Percentiles rank a stretch among this genome's conserved stretches.
Conservation (phyloP, 1,284 basidiomycete species). For the Lignosus rhinocerotis region DNA sequence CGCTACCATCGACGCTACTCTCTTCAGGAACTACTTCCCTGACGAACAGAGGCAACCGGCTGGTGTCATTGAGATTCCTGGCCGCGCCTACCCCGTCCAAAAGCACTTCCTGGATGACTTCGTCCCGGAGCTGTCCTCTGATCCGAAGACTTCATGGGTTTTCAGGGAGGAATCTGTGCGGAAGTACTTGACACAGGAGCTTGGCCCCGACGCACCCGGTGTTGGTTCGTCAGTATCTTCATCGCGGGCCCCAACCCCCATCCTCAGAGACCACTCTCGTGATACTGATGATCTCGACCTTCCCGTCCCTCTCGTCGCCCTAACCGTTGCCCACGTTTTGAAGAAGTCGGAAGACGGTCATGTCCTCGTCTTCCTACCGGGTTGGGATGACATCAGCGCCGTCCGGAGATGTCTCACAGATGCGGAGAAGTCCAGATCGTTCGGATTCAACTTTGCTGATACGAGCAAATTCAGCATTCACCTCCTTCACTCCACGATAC, state of each 20-base stretch:
- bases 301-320: slow-evolving; percentile 81
- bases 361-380: slow-evolving; percentile 89
- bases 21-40: slow-evolving; percentile 89
- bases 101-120: slow-evolving; percentile 86
- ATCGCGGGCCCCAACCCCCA: slow-evolving; percentile 18
- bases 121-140: slow-evolving; percentile 50
- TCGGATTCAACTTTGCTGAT: slow-evolving; percentile 66
- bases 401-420: slow-evolving; percentile 71
- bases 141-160: slow-evolving; percentile 55
- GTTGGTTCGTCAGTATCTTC: slow-evolving; percentile 7
- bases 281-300: slow-evolving; percentile 76
- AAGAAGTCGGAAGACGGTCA: slow-evolving; percentile 81
- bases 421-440: slow-evolving; percentile 46
- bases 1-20: slow-evolving; percentile 88
- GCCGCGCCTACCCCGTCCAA: slow-evolving; percentile 87
- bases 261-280: slow-evolving; percentile 14
- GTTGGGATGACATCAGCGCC: slow-evolving; percentile 91
- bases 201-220: slow-evolving; percentile 41
- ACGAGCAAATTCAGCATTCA: slow-evolving; percentile 73
- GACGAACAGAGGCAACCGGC: slow-evolving; percentile 65
- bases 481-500: slow-evolving; percentile 89
- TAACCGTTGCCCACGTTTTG: slow-evolving; percentile 82
- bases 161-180: slow-evolving; percentile 75
- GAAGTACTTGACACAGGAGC: slow-evolving; percentile 77
- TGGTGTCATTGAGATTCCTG: slow-evolving; percentile 85